phyloP scores from a whole-genome alignment of 257 asterid species.

The Fraxinus quadrangulata region DNA sequence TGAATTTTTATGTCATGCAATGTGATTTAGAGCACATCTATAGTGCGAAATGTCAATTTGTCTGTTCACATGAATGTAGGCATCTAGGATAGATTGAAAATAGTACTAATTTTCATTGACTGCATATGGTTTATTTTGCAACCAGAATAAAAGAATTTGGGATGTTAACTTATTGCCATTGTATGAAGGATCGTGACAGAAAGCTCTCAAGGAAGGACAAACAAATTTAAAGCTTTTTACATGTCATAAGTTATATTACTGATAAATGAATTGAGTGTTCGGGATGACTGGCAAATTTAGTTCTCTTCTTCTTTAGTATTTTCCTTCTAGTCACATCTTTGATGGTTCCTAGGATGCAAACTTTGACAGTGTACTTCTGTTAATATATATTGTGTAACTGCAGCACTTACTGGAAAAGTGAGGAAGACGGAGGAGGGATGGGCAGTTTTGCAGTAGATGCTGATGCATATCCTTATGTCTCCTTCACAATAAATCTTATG shows the following conservation, averaged over 20 bases:
- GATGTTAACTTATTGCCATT: background rate
- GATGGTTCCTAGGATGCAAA: constrained; percentile 32
- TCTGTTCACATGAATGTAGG: background rate
- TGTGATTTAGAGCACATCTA: constrained; percentile 8
- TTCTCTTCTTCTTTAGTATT: background rate
- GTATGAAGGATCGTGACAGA: background rate
- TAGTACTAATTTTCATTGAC: background rate
- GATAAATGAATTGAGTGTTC: background rate
- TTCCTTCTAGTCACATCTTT: constrained; percentile 26
- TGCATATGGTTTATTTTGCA: background rate
- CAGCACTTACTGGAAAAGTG: constrained; percentile 88
- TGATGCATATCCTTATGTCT: constrained; percentile 79
- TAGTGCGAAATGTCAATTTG: background rate
- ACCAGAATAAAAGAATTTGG: background rate
- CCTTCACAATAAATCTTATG: constrained; percentile 83
- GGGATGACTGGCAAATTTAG: background rate
- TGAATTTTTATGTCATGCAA: background rate
- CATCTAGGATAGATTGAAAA: background rate
- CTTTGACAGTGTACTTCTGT: constrained; percentile 11
- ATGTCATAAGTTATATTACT: background rate
- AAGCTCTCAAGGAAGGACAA: constrained; percentile 1
- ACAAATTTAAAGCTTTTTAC: constrained; percentile 7
- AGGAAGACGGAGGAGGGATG: constrained; percentile 71
- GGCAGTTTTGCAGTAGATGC: constrained; percentile 69
- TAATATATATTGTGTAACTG: constrained; percentile 30